A percentile compares a stretch with the other conserved stretches of the same genome.
These are phyloP conservation scores for Sarocladium strictum DNA, from an alignment of 2,329 filamentous ascomycete species.

Conservation along the genomic window DNA sequence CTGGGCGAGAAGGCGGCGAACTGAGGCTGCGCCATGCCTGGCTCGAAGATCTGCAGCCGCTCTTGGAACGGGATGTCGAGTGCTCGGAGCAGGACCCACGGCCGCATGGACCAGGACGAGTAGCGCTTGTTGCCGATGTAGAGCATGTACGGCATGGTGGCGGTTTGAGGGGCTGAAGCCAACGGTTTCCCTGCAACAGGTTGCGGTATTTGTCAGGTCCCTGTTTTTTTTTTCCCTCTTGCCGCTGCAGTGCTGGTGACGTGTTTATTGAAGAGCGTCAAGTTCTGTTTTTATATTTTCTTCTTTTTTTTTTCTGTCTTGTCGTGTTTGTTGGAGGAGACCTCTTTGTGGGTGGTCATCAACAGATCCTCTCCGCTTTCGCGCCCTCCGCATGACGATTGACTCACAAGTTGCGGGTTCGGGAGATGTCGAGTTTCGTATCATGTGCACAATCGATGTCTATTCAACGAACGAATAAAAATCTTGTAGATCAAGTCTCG, in stretches of 20 bases:
- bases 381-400: background rate
- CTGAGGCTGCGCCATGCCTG: slow-evolving; percentile 23
- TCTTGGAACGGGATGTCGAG: slow-evolving; percentile 37
- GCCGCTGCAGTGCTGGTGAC: too few relatives aligned
- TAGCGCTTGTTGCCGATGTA: slow-evolving; percentile 40
- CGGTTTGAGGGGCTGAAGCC: background rate
- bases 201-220: too few relatives aligned
- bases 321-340: background rate
- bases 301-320: too few relatives aligned
- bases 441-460: too few relatives aligned
- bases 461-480: too few relatives aligned
- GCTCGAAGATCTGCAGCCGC: slow-evolving; percentile 27
- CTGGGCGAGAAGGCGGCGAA: slow-evolving; percentile 33
- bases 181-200: too few relatives aligned
- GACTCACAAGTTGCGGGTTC: too few relatives aligned
- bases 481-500: too few relatives aligned
- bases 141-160: slow-evolving; percentile 30
- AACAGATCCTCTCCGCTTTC: background rate
- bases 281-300: too few relatives aligned
- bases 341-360: background rate
- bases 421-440: too few relatives aligned
- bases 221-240: too few relatives aligned
- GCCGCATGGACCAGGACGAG: slow-evolving; percentile 40
- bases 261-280: too few relatives aligned
- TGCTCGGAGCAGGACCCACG: slow-evolving; percentile 38